phyloP scores from a whole-genome alignment of 2,329 filamentous ascomycete genomes.

The Sporothrix sp. region DNA sequence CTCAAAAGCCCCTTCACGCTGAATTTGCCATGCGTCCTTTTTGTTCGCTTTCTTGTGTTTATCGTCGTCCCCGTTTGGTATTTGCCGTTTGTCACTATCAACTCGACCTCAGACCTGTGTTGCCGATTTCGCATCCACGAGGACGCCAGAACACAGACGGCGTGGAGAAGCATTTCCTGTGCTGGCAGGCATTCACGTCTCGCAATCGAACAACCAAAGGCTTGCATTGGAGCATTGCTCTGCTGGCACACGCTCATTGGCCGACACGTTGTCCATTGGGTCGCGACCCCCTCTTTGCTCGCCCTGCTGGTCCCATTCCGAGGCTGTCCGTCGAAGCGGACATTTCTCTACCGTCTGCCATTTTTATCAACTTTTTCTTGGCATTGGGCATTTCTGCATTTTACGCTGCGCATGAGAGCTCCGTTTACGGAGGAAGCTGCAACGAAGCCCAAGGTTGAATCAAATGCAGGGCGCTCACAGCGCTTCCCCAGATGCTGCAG shows the following conservation, averaged over 20 bases:
- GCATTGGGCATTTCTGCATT: slow-evolving; percentile 3
- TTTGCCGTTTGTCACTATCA: slow-evolving; percentile 4
- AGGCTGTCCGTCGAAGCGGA: neutral
- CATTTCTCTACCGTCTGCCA: neutral
- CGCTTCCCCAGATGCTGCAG: slow-evolving; percentile 5
- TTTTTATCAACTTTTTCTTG: neutral
- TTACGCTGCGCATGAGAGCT: neutral
- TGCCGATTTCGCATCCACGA: neutral
- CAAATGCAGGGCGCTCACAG: neutral
- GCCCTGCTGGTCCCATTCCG: neutral
- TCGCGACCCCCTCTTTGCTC: neutral
- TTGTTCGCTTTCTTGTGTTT: too few relatives aligned
- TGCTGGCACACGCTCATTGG: slow-evolving; percentile 7
- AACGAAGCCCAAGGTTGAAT: neutral
- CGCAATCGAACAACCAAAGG: neutral
- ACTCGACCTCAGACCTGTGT: neutral
- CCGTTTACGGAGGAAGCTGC: neutral
- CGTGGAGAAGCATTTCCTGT: too few relatives aligned
- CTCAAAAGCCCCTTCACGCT: too few relatives aligned
- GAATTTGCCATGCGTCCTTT: too few relatives aligned
- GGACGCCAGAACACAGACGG: neutral
- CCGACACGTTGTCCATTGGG: slow-evolving; percentile 7
- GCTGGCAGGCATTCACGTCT: too few relatives aligned
- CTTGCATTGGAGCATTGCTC: neutral
- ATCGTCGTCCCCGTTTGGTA: neutral